Conservation (phyloP, 306 rosid species). For the Cyclanthera cordifolia region DNA sequence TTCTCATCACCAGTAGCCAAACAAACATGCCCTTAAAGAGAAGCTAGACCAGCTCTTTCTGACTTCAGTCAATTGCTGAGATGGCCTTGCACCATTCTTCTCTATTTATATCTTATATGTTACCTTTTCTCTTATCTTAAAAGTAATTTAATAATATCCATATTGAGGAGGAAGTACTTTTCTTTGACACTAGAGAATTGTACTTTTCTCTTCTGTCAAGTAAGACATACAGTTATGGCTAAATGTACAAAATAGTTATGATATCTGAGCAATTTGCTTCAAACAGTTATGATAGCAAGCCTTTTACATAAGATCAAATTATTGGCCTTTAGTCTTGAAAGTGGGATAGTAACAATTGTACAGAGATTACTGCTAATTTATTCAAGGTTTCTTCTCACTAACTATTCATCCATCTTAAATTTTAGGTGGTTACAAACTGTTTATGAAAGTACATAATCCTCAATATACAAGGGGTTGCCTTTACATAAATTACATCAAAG, state of each 20-base stretch:
- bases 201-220: not conserved
- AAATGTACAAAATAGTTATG: not conserved
- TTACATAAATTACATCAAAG: constrained; percentile 3
- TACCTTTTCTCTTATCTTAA: not conserved
- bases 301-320: not conserved
- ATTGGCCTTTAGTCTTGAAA: not conserved
- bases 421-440: not conserved
- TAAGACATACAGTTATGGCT: constrained; percentile 2
- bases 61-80: not conserved
- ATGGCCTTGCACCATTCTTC: not conserved
- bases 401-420: not conserved
- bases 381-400: not conserved
- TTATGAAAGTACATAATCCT: not conserved
- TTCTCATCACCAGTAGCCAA: too few species aligned
- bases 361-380: not conserved
- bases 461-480: not conserved
- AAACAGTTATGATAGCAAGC: not conserved
- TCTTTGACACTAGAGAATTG: not conserved
- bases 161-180: not conserved
- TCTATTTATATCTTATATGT: not conserved
- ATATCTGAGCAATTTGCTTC: not conserved
- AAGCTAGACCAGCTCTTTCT: not conserved
- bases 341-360: not conserved
- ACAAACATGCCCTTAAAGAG: not conserved
- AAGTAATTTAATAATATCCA: not conserved